phyloP scores from a whole-genome alignment of 352 stramenopile genomes.

The Thalassiosira hispida region DNA sequence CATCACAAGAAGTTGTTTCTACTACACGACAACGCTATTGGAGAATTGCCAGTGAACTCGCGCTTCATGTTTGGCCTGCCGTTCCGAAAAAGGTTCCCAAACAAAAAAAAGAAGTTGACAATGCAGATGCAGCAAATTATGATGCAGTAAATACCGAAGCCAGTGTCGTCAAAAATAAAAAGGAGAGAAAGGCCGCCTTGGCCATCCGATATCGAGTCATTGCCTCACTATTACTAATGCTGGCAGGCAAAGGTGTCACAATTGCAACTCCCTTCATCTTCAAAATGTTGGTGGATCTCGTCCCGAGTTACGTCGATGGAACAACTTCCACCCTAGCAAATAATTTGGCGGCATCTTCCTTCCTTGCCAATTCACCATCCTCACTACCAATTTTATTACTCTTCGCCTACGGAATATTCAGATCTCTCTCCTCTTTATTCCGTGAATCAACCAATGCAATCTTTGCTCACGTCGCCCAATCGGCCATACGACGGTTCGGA shows the following conservation, averaged over 20 bases:
- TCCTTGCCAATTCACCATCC: slow-evolving; percentile 29
- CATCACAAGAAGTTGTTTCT: background rate
- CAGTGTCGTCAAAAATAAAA: background rate
- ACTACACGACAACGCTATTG: slow-evolving; percentile 18
- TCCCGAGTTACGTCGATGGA: slow-evolving; percentile 37
- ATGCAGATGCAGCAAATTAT: too few species aligned
- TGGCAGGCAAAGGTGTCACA: slow-evolving; percentile 91
- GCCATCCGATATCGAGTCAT: slow-evolving; percentile 83
- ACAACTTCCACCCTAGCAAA: background rate
- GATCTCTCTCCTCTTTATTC: slow-evolving; percentile 90
- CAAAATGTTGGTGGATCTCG: slow-evolving; percentile 92
- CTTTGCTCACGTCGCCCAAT: slow-evolving; percentile 95
- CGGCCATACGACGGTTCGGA: slow-evolving; percentile 94
- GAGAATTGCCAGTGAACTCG: slow-evolving; percentile 66
- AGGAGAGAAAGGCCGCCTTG: slow-evolving; percentile 28
- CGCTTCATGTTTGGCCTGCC: slow-evolving; percentile 66
- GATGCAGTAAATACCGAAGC: too few species aligned
- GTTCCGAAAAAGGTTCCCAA: too few species aligned
- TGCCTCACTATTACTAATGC: slow-evolving; percentile 87
- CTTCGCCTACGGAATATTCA: slow-evolving; percentile 92
- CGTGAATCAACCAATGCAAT: slow-evolving; percentile 94
- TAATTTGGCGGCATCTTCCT: slow-evolving; percentile 6
- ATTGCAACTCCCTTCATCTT: slow-evolving; percentile 97
- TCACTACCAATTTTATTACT: slow-evolving; percentile 88
- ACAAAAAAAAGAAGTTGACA: too few species aligned